These are phyloP conservation scores for Cichorium intybus DNA, from an alignment of 140 eudicot species.

Conservation along the genomic window DNA sequence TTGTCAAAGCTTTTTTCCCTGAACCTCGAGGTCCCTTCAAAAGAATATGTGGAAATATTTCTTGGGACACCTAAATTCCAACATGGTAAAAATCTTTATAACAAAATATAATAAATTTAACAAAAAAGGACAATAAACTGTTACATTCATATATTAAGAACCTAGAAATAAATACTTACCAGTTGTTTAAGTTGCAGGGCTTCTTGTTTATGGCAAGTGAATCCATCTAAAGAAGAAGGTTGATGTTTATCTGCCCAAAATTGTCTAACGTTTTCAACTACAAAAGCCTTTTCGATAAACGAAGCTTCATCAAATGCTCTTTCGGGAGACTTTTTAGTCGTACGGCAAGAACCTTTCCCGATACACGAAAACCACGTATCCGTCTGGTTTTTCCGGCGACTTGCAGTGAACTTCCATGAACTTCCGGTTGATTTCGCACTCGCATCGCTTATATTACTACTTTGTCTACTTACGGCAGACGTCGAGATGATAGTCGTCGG, in stretches of 20 bases:
- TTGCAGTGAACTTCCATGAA: constrained; percentile 42
- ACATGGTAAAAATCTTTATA: not conserved
- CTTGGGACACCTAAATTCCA: constrained; percentile 41
- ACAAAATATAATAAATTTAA: not conserved
- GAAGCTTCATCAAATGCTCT: constrained; percentile 72
- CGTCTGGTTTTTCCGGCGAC: constrained; percentile 53
- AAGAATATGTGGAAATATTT: constrained; percentile 64
- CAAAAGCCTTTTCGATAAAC: constrained; percentile 70
- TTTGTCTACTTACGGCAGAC: constrained; percentile 65
- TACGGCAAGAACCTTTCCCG: constrained; percentile 54
- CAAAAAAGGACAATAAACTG: not conserved
- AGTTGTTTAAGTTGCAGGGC: constrained; percentile 65
- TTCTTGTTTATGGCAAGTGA: constrained; percentile 78
- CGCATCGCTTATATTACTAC: constrained; percentile 45
- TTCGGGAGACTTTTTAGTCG: constrained; percentile 52
- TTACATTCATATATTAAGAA: not conserved
- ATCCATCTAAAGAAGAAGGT: constrained; percentile 61
- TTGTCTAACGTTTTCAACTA: constrained; percentile 61
- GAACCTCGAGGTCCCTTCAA: constrained; percentile 77
- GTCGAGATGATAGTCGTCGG: constrained; percentile 32
- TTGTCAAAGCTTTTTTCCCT: constrained; percentile 67
- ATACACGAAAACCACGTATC: constrained; percentile 76
- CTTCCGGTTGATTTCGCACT: constrained; percentile 58
- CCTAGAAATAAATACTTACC: constrained; percentile 30
- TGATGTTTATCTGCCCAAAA: constrained; percentile 85